phyloP scores from a whole-genome alignment of 495 filamentous ascomycete genomes.

The Xylaria castorea region DNA sequence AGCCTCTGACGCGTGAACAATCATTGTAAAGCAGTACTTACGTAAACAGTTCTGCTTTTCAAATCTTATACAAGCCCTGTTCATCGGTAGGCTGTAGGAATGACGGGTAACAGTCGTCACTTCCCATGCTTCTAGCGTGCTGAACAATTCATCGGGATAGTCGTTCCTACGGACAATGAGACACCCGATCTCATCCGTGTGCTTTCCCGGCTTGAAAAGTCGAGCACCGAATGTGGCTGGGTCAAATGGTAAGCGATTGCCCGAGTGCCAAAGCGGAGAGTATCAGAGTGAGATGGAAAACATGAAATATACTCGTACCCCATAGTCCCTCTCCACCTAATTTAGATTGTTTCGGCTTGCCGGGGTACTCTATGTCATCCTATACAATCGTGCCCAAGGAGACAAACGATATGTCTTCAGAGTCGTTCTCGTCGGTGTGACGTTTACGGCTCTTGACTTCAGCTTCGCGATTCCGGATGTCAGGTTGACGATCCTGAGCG shows the following conservation, averaged over 20 bases:
- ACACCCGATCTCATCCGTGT: neutral
- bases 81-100: neutral
- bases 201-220: neutral
- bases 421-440: too few relatives aligned
- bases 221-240: slow-evolving; percentile 21
- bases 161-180: neutral
- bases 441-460: neutral
- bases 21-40: neutral
- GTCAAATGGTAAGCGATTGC: neutral
- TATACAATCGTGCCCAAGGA: neutral
- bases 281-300: neutral
- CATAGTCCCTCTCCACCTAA: slow-evolving; percentile 7
- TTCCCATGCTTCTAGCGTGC: neutral
- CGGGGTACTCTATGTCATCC: slow-evolving; percentile 6
- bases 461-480: neutral
- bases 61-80: neutral
- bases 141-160: neutral
- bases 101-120: neutral
- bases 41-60: neutral
- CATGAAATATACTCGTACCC: neutral
- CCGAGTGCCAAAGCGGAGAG: neutral
- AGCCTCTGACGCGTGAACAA: neutral
- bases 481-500: too few relatives aligned
- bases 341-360: too few relatives aligned
- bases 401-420: neutral